A percentile compares a stretch with the other conserved stretches of the same genome.
phyloP scores from a whole-genome alignment of 768 basidiomycete genomes.

The Tylopilus sp. region DNA sequence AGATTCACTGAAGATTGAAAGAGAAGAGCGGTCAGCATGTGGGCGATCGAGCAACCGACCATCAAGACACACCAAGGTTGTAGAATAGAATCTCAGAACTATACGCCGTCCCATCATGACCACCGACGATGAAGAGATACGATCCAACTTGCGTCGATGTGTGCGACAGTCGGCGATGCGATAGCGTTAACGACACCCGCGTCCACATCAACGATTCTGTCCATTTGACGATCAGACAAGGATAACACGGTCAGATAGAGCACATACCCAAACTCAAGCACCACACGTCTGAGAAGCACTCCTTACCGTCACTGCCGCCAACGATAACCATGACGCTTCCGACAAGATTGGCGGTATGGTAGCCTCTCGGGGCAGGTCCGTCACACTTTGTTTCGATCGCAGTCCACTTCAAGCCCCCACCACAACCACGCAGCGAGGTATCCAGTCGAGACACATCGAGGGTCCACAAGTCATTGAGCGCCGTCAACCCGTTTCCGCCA shows the following conservation, averaged over 20 bases:
- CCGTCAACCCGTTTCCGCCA: conserved; percentile 90
- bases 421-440: conserved; percentile 18
- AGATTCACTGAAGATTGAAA: conserved; percentile 88
- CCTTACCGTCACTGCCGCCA: conserved; percentile 88
- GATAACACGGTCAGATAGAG: neutral
- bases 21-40: neutral
- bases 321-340: conserved; percentile 83
- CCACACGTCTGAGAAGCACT: conserved; percentile 88
- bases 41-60: neutral
- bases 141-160: conserved; percentile 89
- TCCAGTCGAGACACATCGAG: conserved; percentile 58
- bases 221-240: neutral
- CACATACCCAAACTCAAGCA: conserved; percentile 75
- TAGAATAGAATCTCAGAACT: conserved; percentile 73
- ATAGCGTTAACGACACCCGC: conserved; percentile 19
- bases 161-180: conserved; percentile 71
- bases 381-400: conserved; percentile 53
- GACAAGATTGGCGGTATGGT: conserved; percentile 88
- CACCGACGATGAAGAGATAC: conserved; percentile 85
- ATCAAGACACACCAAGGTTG: conserved; percentile 67
- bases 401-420: conserved; percentile 50
- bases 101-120: conserved; percentile 81
- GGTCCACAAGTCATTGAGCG: conserved; percentile 88
- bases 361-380: conserved; percentile 68
- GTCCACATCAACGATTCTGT: conserved; percentile 31